Conservation (phyloP, 108 stramenopile genomes). For the Fistulifera solaris region DNA sequence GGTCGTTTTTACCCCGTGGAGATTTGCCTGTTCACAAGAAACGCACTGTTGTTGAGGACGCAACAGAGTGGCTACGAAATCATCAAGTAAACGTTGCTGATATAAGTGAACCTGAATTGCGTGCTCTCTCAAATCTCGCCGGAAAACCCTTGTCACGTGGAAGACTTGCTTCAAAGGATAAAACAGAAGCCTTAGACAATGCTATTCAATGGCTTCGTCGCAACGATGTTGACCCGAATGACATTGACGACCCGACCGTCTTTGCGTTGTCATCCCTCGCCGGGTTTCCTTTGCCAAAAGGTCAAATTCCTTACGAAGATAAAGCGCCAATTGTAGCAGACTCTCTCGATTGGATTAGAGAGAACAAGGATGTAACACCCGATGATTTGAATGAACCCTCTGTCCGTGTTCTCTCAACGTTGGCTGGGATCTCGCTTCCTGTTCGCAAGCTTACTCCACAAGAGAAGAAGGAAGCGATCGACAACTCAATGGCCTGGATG, state of each 20-base stretch:
- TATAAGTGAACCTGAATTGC: slow-evolving; percentile 9
- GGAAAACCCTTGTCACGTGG: neutral
- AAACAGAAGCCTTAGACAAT: slow-evolving; percentile 4
- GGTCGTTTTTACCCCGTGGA: neutral
- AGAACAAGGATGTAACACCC: neutral
- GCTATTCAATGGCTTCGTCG: slow-evolving; percentile 22
- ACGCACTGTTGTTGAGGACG: slow-evolving; percentile 3
- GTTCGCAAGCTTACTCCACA: slow-evolving; percentile 13
- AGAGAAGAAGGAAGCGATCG: slow-evolving; percentile 11
- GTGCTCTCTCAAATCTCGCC: slow-evolving; percentile 7
- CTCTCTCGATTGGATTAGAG: slow-evolving; percentile 6
- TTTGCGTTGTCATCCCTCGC: slow-evolving; percentile 5
- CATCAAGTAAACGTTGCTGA: slow-evolving; percentile 9
- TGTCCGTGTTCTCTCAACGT: slow-evolving; percentile 2
- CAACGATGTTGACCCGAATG: slow-evolving; percentile 14
- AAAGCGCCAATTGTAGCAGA: slow-evolving; percentile 8
- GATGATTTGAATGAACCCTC: slow-evolving; percentile 1
- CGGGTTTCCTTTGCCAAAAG: neutral
- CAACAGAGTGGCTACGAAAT: slow-evolving; percentile 16
- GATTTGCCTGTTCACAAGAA: slow-evolving; percentile 1
- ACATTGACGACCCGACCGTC: slow-evolving; percentile 10
- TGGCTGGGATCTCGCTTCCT: slow-evolving; percentile 8
- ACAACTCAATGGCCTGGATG: slow-evolving; percentile 16
- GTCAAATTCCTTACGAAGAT: neutral
- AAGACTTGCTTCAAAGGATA: neutral